phyloP scores from a whole-genome alignment of 139 green algal genomes.

The Zygnema cylindricum region DNA sequence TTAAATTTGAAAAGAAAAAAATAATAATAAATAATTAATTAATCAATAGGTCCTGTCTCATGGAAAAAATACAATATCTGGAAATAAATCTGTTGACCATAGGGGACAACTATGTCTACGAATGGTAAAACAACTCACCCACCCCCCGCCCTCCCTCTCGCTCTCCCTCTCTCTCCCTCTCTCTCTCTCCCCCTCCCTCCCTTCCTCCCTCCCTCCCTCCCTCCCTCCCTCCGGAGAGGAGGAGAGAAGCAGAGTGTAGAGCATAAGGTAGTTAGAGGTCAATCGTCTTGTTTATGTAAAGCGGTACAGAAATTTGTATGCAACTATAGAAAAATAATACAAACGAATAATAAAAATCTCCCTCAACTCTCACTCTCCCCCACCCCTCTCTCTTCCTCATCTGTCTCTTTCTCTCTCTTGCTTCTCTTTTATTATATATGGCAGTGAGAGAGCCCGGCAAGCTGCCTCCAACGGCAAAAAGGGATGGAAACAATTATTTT shows the following conservation, averaged over 20 bases:
- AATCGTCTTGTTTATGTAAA: background rate
- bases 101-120: too few species aligned
- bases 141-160: background rate
- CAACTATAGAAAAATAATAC: background rate
- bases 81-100: too few species aligned
- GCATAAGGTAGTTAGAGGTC: background rate
- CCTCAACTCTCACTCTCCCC: background rate
- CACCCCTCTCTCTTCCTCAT: background rate
- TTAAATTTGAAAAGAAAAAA: too few species aligned
- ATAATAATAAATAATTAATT: too few species aligned
- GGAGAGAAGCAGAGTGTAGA: background rate
- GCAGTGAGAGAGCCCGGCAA: too few species aligned
- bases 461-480: too few species aligned
- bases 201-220: conserved; percentile 1
- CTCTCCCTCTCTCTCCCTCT: conserved; percentile 5
- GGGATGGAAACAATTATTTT: too few species aligned
- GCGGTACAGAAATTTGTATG: background rate
- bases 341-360: background rate
- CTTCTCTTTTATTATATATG: background rate
- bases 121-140: too few species aligned
- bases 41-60: too few species aligned
- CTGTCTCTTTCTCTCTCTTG: background rate
- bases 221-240: too few species aligned
- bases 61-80: too few species aligned
- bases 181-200: background rate